Evolutionary conservation across 768 basidiomycete species (phyloP).

Genomic region (Amanita pallidorosea): DNA sequence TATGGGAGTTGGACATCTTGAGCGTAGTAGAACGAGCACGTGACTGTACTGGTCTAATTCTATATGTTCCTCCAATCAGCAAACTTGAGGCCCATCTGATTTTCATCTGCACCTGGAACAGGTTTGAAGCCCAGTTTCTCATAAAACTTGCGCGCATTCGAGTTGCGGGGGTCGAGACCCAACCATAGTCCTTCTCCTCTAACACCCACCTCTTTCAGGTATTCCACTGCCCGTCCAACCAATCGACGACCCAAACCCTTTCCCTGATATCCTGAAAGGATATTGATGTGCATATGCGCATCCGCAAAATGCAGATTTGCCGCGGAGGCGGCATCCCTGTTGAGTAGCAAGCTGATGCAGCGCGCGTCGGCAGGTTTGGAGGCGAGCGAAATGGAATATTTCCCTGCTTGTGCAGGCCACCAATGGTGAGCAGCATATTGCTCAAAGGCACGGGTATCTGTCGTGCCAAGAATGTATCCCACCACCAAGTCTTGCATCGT

Average conservation of each 20-base stretch:
- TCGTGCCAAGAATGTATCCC: constrained; percentile 62
- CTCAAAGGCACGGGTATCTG: constrained; percentile 59
- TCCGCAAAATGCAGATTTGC: constrained; percentile 54
- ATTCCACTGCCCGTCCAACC: constrained; percentile 40
- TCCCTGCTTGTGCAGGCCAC: constrained; percentile 53
- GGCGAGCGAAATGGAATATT: constrained; percentile 33
- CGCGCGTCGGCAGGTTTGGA: constrained; percentile 31
- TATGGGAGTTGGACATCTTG: neutral
- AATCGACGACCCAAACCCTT: constrained; percentile 64
- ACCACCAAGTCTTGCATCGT: constrained; percentile 34
- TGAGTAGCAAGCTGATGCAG: constrained; percentile 29
- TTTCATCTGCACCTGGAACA: constrained; percentile 40
- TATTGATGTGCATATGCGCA: constrained; percentile 70
- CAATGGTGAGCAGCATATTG: constrained; percentile 40
- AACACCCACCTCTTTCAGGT: constrained; percentile 39
- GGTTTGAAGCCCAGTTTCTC: constrained; percentile 45
- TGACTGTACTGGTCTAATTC: too few relatives aligned
- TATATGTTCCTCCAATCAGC: constrained; percentile 17
- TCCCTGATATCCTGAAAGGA: constrained; percentile 54
- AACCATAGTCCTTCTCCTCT: constrained; percentile 44
- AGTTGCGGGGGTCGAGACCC: constrained; percentile 56
- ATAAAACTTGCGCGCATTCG: constrained; percentile 52
- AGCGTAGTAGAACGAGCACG: neutral
- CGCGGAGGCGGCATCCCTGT: constrained; percentile 34
- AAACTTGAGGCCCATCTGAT: constrained; percentile 46